These are phyloP conservation scores for Artemisia annua DNA, from an alignment of 129 eudicot species.

Conservation along the genomic window DNA sequence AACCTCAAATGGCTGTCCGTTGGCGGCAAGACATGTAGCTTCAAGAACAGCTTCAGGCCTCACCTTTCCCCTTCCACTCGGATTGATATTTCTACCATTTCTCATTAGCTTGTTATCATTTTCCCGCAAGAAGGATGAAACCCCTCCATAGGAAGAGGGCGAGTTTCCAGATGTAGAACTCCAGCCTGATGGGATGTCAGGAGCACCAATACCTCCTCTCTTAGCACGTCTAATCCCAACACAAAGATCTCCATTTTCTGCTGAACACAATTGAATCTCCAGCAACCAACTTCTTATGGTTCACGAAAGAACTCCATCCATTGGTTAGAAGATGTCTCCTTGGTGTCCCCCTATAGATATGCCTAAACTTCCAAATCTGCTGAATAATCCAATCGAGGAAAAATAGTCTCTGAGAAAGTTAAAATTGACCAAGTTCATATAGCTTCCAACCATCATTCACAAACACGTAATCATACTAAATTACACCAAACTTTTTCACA, in stretches of 20 bases:
- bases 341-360: constrained; percentile 78
- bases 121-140: constrained; percentile 51
- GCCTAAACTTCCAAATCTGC: constrained; percentile 76
- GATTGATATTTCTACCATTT: constrained; percentile 34
- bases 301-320: constrained; percentile 87
- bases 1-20: constrained; percentile 80
- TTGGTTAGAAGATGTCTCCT: constrained; percentile 80
- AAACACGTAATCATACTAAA: too few species aligned
- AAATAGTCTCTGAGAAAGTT: constrained; percentile 79
- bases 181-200: constrained; percentile 61
- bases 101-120: constrained; percentile 51
- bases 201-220: constrained; percentile 50
- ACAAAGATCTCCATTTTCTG: constrained; percentile 68
- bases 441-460: too few species aligned
- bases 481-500: too few species aligned
- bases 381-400: constrained; percentile 66
- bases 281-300: constrained; percentile 69
- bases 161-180: constrained; percentile 51
- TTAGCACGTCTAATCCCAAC: constrained; percentile 80
- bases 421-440: too few species aligned
- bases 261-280: constrained; percentile 79
- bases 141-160: constrained; percentile 39
- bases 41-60: constrained; percentile 62
- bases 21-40: constrained; percentile 68
- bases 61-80: constrained; percentile 50